Evolutionary conservation across 805 yeast species (phyloP).

Genomic region (Candida odintsovae): DNA sequence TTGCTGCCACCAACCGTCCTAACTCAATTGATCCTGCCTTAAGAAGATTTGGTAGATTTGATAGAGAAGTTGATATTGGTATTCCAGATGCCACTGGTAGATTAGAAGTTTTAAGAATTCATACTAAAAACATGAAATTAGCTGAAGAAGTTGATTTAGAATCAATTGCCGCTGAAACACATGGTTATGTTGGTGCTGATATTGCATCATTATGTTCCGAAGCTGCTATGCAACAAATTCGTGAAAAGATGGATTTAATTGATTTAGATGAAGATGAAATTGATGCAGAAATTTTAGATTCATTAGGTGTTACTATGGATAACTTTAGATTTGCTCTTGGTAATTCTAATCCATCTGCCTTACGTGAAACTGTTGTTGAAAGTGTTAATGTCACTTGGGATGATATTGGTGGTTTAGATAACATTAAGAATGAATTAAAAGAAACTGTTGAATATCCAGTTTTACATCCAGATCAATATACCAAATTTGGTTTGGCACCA

Average conservation of each 20-base stretch:
- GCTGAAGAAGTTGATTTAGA: conserved; percentile 94
- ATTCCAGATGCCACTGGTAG: conserved; percentile 99
- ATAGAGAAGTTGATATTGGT: conserved; percentile 85
- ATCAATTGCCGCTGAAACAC: conserved; percentile 94
- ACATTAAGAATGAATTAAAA: conserved; percentile 92
- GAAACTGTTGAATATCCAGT: conserved; percentile 99
- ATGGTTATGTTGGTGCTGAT: conserved; percentile 99
- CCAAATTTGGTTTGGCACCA: conserved; percentile 96
- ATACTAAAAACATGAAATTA: conserved; percentile 97
- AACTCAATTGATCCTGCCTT: conserved; percentile 74
- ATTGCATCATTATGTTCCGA: conserved; percentile 98
- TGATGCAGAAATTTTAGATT: conserved; percentile 94
- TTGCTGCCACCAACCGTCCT: conserved; percentile 91
- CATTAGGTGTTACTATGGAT: conserved; percentile 97
- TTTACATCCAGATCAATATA: conserved; percentile 96
- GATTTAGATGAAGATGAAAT: conserved; percentile 95
- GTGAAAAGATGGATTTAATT: conserved; percentile 98
- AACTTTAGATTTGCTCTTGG: conserved; percentile 97
- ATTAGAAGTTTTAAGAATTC: conserved; percentile 92
- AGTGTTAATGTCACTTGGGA: conserved; percentile 98
- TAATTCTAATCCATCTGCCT: conserved; percentile 96
- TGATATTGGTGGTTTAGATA: conserved; percentile 97
- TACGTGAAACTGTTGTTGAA: conserved; percentile 99
- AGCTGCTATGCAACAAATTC: conserved; percentile 99
- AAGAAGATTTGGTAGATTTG: conserved; percentile 85